Percentiles rank a stretch among this genome's conserved stretches.
phyloP scores from a whole-genome alignment of 2,329 filamentous ascomycete genomes.

The Leptographium lundbergii region DNA sequence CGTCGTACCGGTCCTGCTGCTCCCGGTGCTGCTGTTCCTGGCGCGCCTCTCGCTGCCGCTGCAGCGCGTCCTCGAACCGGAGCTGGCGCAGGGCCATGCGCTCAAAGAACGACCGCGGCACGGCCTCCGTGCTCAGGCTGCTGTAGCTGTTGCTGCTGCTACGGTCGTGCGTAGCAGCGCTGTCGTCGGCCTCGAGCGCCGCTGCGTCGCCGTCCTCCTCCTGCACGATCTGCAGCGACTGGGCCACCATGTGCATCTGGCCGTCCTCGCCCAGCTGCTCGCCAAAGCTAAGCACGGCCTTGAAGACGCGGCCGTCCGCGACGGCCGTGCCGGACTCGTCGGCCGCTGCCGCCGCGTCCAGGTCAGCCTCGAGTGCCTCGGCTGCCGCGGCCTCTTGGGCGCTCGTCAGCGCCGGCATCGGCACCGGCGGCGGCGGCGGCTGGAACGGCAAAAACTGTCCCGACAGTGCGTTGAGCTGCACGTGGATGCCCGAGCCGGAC shows the following conservation, averaged over 20 bases:
- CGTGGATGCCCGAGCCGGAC: constrained; percentile 43
- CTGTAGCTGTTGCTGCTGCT: background rate
- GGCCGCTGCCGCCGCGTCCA: constrained; percentile 23
- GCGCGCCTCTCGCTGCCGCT: constrained; percentile 17
- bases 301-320: constrained; percentile 37
- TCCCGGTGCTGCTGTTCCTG: constrained; percentile 25
- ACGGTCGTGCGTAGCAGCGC: too few species aligned
- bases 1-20: background rate
- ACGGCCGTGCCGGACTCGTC: constrained; percentile 16
- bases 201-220: constrained; percentile 17
- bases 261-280: constrained; percentile 49
- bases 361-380: constrained; percentile 18
- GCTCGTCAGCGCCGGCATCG: constrained; percentile 21
- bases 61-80: constrained; percentile 38
- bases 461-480: constrained; percentile 56
- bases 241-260: constrained; percentile 46
- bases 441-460: constrained; percentile 68
- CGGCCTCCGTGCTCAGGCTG: constrained; percentile 10
- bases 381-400: constrained; percentile 3
- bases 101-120: constrained; percentile 49
- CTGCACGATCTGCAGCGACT: constrained; percentile 45
- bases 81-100: constrained; percentile 55
- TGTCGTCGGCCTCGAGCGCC: background rate
- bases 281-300: constrained; percentile 54
- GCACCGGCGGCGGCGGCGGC: constrained; percentile 67